A percentile compares a stretch with the other conserved stretches of the same genome.
phyloP scores from a whole-genome alignment of 1,139 yeast species.

The Arxiozyma telluris region DNA sequence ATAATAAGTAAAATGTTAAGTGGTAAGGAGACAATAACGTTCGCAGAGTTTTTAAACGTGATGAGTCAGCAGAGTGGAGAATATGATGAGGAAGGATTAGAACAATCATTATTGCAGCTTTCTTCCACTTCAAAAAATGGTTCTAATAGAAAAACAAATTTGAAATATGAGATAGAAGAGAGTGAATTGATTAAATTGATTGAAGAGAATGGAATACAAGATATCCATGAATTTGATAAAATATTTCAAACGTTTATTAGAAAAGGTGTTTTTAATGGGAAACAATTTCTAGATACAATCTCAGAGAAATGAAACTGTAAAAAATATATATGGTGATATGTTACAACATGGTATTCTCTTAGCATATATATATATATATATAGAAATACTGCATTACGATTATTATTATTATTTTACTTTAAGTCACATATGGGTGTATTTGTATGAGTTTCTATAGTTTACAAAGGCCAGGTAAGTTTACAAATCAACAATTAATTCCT shows the following conservation, averaged over 20 bases:
- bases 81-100: constrained; percentile 55
- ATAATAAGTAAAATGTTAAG: constrained; percentile 38
- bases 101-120: constrained; percentile 46
- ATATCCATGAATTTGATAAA: constrained; percentile 42
- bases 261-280: constrained; percentile 44
- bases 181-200: constrained; percentile 45
- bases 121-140: background rate
- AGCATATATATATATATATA: constrained; percentile 5
- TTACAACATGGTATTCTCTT: background rate
- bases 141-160: constrained; percentile 42
- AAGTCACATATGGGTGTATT: too few species aligned
- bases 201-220: constrained; percentile 43
- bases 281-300: constrained; percentile 50
- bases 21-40: constrained; percentile 41
- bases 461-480: constrained; percentile 23
- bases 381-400: constrained; percentile 1
- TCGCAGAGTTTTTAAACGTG: constrained; percentile 60
- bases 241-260: constrained; percentile 50
- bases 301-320: constrained; percentile 15
- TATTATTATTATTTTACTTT: too few species aligned
- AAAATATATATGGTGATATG: too few species aligned
- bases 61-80: constrained; percentile 54
- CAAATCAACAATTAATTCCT: constrained; percentile 86
- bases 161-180: constrained; percentile 37
- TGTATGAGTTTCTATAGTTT: background rate